phyloP scores from a whole-genome alignment of 1,284 basidiomycete genomes.

The Pseudozyma sp. region DNA sequence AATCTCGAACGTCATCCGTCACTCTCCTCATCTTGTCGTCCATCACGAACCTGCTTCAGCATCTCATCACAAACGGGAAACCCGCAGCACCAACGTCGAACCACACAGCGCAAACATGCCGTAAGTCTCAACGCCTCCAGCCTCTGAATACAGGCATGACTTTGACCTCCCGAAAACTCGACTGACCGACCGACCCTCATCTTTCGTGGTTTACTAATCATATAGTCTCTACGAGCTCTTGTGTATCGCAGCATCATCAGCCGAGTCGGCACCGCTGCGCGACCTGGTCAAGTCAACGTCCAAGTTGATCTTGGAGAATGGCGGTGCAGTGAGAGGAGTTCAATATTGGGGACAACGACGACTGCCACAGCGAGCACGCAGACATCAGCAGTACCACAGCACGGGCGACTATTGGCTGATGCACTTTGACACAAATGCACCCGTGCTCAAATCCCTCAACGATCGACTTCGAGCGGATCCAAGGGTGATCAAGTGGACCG shows the following conservation, averaged over 20 bases:
- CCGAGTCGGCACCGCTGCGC: constrained; percentile 75
- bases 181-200: not conserved
- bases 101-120: constrained; percentile 22
- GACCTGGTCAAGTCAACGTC: constrained; percentile 81
- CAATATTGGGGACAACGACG: constrained; percentile 80
- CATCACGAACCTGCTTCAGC: no score
- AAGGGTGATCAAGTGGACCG: constrained; percentile 83
- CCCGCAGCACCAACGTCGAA: not conserved
- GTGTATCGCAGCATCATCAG: constrained; percentile 64
- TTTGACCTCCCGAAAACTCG: not conserved
- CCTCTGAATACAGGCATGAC: no score
- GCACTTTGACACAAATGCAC: constrained; percentile 86
- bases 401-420: constrained; percentile 89
- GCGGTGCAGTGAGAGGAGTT: constrained; percentile 83
- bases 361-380: constrained; percentile 81
- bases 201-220: not conserved
- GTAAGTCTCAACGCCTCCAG: constrained; percentile 21
- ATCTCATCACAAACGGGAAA: constrained; percentile 1
- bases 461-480: constrained; percentile 80
- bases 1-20: not conserved
- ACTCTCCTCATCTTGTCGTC: no score
- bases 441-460: constrained; percentile 76
- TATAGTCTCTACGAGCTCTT: constrained; percentile 67
- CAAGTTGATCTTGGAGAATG: constrained; percentile 78
- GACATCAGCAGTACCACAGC: constrained; percentile 76